Evolutionary conservation across 148 eudicot species (phyloP), one percentile per base, ranked within the genome.

Genomic region (Polygonum maritimum): DNA sequence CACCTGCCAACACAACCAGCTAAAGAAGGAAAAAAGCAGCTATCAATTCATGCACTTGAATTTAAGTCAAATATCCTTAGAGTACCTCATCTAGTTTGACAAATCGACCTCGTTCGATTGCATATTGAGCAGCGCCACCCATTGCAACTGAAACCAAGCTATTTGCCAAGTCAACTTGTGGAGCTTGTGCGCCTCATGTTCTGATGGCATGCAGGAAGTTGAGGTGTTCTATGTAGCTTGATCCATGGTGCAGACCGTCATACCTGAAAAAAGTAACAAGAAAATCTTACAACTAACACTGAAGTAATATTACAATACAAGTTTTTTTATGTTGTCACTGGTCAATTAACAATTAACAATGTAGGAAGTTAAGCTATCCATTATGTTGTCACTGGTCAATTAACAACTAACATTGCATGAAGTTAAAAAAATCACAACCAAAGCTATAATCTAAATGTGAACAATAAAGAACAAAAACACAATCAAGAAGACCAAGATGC

Each of bases 151-250:
- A 92, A 76, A 95, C 74, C 89, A 92, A 78, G 44, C 99, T 98
- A 54, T 91, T 98, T 3, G 74, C 80, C 77, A 95, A 74, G 81
- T 86, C 91, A 38, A 92, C 98, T 33, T 92, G 83, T 7, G 91
- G 97, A 58, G 88, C 85, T 78, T 84, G 65, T 49, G 57, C 69
- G 9, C 93, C 96, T 79, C 83, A 81, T 12, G 79, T 84, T 76
- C 87, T 91, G 58, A 95, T 78, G 55, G 96, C 89, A 0, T 80
- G 69, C 81, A 95, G 84, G 78, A 95, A 92, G 78, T 92, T 82
- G 19, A 89, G 89, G 85, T 92, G 99, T 83, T 95, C 99, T 80
- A 95, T 75, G 79, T 90, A 95, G 88, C 99, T 95, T 60, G 99
- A 95, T 69, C 99, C 99, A 75, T 95, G 99, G 80, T 95, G 99